Base-by-base conservation (phyloP, 352 stramenopile species). In the Pythium grandisporangium region DNA sequence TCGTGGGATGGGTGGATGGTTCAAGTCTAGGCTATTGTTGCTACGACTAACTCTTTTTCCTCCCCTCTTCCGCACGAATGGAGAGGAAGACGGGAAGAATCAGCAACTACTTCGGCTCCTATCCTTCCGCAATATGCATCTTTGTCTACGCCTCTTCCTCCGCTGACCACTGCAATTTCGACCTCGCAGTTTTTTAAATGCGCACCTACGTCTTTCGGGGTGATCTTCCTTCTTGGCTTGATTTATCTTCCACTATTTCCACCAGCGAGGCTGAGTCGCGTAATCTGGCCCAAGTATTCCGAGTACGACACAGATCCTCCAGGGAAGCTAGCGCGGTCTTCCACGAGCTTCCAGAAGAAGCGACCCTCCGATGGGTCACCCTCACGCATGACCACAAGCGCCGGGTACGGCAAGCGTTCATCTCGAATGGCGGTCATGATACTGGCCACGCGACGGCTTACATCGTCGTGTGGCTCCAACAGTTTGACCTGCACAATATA, bases 341-440 rank as follows among this genome's bases (percentile, higher is more conserved):
- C 96, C 34, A 99, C 88, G 36, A 99, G 77, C 55, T 98, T 94
- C 90, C 91, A 90, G 62, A 93, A 99, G 69, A 98, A 98, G 27
- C 91, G 84, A 43, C 79, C 79, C 62, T 99, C 95, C 17, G 76
- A 70, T 24, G 74, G 73, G 63, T 98, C 93, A 30, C 91, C 94
- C 57, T 99, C 95, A 43, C 92, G 80, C 58, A 99, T 89, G 51
- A 98, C 76, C 27, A 90, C 69, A 34, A 98, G 46, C 47, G 83
- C 83, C 51, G 77, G 63, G 78, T 78, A 71, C 37, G 76, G 66
- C 75, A 83, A 65, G 61, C 89, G 52, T 33, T 96, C 81, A 16
- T 96, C 79, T 7, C 93, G 84, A 20, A 99, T 70, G 5, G 78
- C 80, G 13, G 73, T 56, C 16, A 98, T 45, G 47, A 99, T 93